A percentile compares a stretch with the other conserved stretches of the same genome.
These are phyloP conservation scores for Gardenia jasminoides DNA, from an alignment of 257 asterid genomes.

Conservation along the genomic window DNA sequence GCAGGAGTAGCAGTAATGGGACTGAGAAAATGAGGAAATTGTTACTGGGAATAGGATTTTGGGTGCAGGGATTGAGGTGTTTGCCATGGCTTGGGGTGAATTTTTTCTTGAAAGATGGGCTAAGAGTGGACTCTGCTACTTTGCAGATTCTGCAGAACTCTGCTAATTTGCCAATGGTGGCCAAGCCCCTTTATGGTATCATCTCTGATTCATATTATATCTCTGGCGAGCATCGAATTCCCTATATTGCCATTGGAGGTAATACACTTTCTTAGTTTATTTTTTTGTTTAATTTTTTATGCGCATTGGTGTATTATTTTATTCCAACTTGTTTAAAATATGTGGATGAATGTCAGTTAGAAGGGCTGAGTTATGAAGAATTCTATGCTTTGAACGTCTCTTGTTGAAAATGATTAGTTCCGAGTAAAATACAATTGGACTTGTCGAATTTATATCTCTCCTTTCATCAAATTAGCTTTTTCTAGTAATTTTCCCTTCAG, in stretches of 20 bases:
- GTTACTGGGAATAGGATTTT: slow-evolving; percentile 77
- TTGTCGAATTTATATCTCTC: background rate
- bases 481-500: background rate
- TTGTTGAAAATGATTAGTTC: no score
- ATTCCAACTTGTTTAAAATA: background rate
- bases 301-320: background rate
- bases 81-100: slow-evolving; percentile 95
- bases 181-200: slow-evolving; percentile 83
- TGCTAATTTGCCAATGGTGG: slow-evolving; percentile 90
- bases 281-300: background rate
- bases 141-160: slow-evolving; percentile 93
- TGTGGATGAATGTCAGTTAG: background rate
- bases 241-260: slow-evolving; percentile 94
- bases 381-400: no score
- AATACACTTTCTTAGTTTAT: background rate
- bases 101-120: slow-evolving; percentile 86
- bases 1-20: background rate
- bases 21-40: slow-evolving; percentile 45
- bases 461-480: background rate
- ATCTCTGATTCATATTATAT: slow-evolving; percentile 83
- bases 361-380: background rate
- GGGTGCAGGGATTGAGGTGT: slow-evolving; percentile 91
- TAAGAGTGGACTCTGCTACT: slow-evolving; percentile 75
- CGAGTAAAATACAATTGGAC: no score
- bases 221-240: slow-evolving; percentile 89